phyloP scores from a whole-genome alignment of 2,329 filamentous ascomycete genomes.

The Fusarium drepaniforme region DNA sequence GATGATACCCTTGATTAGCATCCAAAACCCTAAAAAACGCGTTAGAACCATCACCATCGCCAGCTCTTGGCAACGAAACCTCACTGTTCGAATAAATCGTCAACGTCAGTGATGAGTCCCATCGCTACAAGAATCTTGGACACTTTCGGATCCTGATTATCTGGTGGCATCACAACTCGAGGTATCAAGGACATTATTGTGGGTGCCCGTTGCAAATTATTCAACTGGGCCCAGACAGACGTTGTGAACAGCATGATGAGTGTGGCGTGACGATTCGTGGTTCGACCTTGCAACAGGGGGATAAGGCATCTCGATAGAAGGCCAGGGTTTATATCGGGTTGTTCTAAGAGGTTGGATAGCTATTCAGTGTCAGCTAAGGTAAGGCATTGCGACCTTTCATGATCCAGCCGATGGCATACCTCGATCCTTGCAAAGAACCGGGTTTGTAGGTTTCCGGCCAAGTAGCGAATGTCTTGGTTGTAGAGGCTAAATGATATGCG shows the following conservation, averaged over 20 bases:
- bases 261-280: conserved; percentile 18
- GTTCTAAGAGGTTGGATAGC: conserved; percentile 18
- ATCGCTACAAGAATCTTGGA: not conserved
- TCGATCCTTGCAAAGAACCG: conserved; percentile 20
- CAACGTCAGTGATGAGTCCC: not conserved
- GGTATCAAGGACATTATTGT: not conserved
- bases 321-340: not conserved
- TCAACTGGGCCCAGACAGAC: not conserved
- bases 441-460: not conserved
- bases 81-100: not conserved
- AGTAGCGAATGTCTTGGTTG: not conserved
- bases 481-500: not conserved
- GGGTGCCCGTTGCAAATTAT: not conserved
- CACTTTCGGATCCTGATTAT: not conserved
- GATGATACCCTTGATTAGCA: not conserved
- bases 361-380: not conserved
- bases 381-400: not conserved
- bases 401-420: not conserved
- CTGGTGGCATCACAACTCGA: not conserved
- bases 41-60: not conserved
- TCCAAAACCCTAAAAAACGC: not conserved
- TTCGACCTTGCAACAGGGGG: not conserved
- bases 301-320: not conserved
- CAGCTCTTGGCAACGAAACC: not conserved
- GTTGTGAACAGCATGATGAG: conserved; percentile 24